Conservation (phyloP, 208 protist species). For the Novymonas esmeraldas region DNA sequence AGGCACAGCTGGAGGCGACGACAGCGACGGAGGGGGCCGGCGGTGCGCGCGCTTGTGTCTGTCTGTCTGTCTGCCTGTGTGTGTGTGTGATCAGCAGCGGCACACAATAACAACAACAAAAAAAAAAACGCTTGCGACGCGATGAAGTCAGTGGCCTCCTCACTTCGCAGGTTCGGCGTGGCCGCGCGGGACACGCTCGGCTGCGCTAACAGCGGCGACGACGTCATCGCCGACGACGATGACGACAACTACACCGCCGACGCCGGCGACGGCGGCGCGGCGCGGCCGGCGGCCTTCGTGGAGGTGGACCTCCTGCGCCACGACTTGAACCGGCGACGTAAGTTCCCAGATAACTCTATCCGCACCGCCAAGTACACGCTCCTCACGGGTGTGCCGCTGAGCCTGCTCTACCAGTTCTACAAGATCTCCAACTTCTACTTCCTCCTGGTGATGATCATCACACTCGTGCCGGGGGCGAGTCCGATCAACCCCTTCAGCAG, state of each 20-base stretch:
- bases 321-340: conserved; percentile 47
- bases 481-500: conserved; percentile 91
- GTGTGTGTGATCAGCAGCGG: no score
- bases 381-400: conserved; percentile 64
- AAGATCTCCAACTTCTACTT: conserved; percentile 95
- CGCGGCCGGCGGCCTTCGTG: conserved; percentile 31
- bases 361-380: conserved; percentile 76
- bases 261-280: conserved; percentile 7
- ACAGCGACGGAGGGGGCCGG: no score
- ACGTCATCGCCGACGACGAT: conserved; percentile 26
- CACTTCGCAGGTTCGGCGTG: conserved; percentile 5
- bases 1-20: no score
- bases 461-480: conserved; percentile 82
- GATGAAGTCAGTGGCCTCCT: background rate
- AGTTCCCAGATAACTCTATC: conserved; percentile 67
- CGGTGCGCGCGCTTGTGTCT: no score
- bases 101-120: background rate
- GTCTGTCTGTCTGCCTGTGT: no score
- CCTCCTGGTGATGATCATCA: conserved; percentile 88
- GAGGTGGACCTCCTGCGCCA: conserved; percentile 57
- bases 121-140: background rate
- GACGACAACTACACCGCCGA: conserved; percentile 19
- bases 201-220: conserved; percentile 8
- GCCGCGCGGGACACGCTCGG: conserved; percentile 15
- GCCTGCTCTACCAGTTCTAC: conserved; percentile 87